Percentiles rank a stretch among this genome's conserved stretches.
These are phyloP conservation scores for Vinca minor DNA, from an alignment of 257 asterid species.

Conservation along the genomic window DNA sequence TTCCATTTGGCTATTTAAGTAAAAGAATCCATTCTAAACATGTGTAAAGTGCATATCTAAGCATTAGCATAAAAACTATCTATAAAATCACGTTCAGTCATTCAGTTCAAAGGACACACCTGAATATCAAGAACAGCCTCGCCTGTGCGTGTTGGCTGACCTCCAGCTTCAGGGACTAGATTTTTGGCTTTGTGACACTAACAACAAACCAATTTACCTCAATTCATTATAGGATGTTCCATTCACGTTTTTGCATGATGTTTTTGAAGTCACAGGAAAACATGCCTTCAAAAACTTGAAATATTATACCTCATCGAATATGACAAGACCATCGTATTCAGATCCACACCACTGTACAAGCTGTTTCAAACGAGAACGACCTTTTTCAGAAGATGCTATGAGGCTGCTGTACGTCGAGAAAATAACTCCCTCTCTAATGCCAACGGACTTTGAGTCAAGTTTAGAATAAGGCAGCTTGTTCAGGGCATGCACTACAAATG, in stretches of 20 bases:
- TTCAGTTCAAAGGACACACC: slow-evolving; percentile 40
- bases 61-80: too few species aligned
- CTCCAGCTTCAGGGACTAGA: slow-evolving; percentile 96
- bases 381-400: slow-evolving; percentile 98
- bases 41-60: too few species aligned
- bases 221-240: slow-evolving; percentile 9
- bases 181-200: slow-evolving; percentile 99
- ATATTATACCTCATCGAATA: slow-evolving; percentile 84
- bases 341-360: slow-evolving; percentile 93
- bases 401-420: slow-evolving; percentile 96
- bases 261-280: neutral
- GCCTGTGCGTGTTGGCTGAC: slow-evolving; percentile 90
- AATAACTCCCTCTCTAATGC: slow-evolving; percentile 83
- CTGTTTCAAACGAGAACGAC: slow-evolving; percentile 86
- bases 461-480: slow-evolving; percentile 98
- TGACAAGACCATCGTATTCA: slow-evolving; percentile 69
- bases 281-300: neutral
- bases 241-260: slow-evolving; percentile 20
- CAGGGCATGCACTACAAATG: slow-evolving; percentile 80
- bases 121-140: slow-evolving; percentile 98
- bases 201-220: slow-evolving; percentile 23
- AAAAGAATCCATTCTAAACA: too few species aligned
- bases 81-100: neutral
- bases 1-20: too few species aligned
- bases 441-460: slow-evolving; percentile 85